A percentile compares a stretch with the other conserved stretches of the same genome.
These are phyloP conservation scores for Nematodospora anomalae DNA, from an alignment of 1,139 yeast genomes.

Conservation along the genomic window DNA sequence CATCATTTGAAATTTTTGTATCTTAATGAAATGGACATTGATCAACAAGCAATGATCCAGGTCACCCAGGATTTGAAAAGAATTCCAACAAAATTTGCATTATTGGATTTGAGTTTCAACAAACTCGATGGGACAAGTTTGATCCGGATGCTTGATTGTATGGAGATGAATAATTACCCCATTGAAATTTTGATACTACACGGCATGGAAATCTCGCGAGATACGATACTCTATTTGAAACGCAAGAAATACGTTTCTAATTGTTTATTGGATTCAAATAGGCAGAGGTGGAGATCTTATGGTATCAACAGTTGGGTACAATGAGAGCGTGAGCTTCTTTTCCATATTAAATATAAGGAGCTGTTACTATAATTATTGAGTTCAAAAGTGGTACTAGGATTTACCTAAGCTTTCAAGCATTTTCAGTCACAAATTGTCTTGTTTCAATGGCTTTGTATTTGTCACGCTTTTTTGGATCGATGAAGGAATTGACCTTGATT, in stretches of 20 bases:
- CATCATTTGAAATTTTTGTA: constrained; percentile 28
- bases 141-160: constrained; percentile 28
- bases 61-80: constrained; percentile 27
- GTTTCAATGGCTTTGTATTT: too few relatives aligned
- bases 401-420: too few relatives aligned
- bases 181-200: constrained; percentile 30
- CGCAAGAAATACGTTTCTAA: constrained; percentile 21
- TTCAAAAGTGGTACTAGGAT: too few relatives aligned
- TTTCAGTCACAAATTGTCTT: too few relatives aligned
- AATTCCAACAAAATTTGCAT: constrained; percentile 16
- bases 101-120: constrained; percentile 41
- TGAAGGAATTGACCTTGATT: too few relatives aligned
- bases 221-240: constrained; percentile 27
- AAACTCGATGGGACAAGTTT: constrained; percentile 42
- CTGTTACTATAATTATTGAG: too few relatives aligned
- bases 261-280: constrained; percentile 28
- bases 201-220: constrained; percentile 36
- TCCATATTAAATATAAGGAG: too few relatives aligned
- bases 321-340: too few relatives aligned
- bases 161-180: constrained; percentile 9
- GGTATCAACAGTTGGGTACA: constrained; percentile 30
- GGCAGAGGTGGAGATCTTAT: constrained; percentile 36
- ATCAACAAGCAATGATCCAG: constrained; percentile 34
- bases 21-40: constrained; percentile 40
- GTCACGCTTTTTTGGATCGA: too few relatives aligned